phyloP scores from a whole-genome alignment of 78 protist species.

The Dictyostelium capitatum region DNA sequence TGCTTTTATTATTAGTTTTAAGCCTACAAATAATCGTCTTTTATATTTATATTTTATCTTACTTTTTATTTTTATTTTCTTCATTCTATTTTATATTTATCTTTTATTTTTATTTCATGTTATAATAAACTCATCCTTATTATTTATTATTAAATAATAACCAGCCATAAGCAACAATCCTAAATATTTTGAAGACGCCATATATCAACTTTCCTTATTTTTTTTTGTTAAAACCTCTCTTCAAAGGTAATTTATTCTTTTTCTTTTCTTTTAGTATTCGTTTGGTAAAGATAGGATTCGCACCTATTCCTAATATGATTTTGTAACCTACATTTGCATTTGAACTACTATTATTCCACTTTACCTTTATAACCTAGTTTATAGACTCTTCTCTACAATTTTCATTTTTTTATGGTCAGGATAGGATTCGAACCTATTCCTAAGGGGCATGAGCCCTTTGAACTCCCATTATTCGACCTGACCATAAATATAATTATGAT shows the following conservation, averaged over 20 bases:
- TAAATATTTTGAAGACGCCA: no score
- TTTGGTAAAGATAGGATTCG: conserved; percentile 33
- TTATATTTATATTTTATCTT: neutral
- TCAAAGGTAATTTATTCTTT: no score
- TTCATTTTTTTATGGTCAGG: no score
- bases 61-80: neutral
- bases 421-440: conserved; percentile 28
- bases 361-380: no score
- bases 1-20: conserved; percentile 28
- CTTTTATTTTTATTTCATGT: no score
- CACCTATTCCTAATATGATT: neutral
- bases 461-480: conserved; percentile 4
- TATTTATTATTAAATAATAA: no score
- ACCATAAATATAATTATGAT: neutral
- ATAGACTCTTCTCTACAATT: no score
- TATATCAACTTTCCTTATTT: neutral
- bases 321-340: no score
- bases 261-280: no score
- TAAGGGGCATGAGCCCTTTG: neutral
- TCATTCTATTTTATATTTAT: neutral
- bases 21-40: neutral
- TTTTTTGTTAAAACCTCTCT: no score
- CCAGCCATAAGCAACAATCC: no score
- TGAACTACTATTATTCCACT: neutral
- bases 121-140: no score